Evolutionary conservation across 768 basidiomycete species (phyloP).

Genomic region (Myochromella boudieri): DNA sequence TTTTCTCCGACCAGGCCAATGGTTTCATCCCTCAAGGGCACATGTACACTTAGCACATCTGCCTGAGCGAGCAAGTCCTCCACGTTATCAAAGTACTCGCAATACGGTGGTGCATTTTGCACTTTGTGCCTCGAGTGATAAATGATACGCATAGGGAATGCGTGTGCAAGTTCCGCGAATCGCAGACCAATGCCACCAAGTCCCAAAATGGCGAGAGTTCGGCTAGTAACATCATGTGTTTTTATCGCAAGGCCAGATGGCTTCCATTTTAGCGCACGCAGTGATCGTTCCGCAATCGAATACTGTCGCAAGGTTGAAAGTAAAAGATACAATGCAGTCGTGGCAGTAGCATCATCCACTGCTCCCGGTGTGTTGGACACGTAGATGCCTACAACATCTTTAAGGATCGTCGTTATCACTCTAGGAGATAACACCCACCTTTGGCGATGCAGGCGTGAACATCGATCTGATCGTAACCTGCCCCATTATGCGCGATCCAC

Average conservation of each 20-base stretch:
- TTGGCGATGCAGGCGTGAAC: conserved; percentile 68
- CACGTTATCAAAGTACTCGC: conserved; percentile 66
- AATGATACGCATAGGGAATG: conserved; percentile 88
- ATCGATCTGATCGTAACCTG: conserved; percentile 90
- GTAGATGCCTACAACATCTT: conserved; percentile 51
- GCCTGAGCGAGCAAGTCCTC: conserved; percentile 66
- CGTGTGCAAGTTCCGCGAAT: conserved; percentile 67
- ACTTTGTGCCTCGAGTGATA: conserved; percentile 71
- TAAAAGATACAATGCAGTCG: conserved; percentile 81
- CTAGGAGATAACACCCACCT: conserved; percentile 40
- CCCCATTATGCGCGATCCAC: conserved; percentile 92
- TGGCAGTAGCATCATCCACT: conserved; percentile 90
- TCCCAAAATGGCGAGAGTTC: conserved; percentile 72
- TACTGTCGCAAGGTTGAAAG: conserved; percentile 78
- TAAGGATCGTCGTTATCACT: neutral
- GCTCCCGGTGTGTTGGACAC: conserved; percentile 90
- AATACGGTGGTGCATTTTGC: conserved; percentile 64
- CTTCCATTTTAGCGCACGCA: conserved; percentile 65
- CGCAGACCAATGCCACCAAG: conserved; percentile 77
- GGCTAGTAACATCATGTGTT: conserved; percentile 64
- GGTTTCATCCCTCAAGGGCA: conserved; percentile 77
- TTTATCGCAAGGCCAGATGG: conserved; percentile 41
- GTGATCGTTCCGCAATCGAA: conserved; percentile 58
- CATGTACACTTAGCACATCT: conserved; percentile 85
- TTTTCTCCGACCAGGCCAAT: conserved; percentile 71